Percentiles rank a stretch among this genome's conserved stretches.
Conservation (phyloP, 805 yeast species). For the Danielia oregonensis region DNA sequence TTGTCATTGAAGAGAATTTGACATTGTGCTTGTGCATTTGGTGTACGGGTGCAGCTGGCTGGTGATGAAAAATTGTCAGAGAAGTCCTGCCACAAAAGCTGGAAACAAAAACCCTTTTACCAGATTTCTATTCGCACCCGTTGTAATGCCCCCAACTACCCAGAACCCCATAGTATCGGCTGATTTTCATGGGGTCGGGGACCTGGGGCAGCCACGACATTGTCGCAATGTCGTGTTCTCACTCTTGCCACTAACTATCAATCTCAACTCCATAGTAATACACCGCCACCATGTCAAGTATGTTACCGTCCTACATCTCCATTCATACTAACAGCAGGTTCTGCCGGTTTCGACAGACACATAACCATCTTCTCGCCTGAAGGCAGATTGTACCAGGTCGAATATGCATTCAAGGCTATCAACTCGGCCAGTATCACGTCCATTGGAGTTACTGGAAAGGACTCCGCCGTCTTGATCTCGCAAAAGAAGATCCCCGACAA, state of each 20-base stretch:
- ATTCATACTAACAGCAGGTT: slow-evolving; percentile 47
- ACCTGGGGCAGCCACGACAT: slow-evolving; percentile 3
- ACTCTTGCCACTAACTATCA: slow-evolving; percentile 5
- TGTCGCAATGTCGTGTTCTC: slow-evolving; percentile 1
- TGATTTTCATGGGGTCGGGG: too few relatives aligned
- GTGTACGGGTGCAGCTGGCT: slow-evolving; percentile 4
- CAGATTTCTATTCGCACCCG: too few relatives aligned
- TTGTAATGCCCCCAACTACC: too few relatives aligned
- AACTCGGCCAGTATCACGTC: slow-evolving; percentile 89
- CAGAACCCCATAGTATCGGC: too few relatives aligned
- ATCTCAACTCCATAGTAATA: not conserved
- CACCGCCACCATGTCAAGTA: slow-evolving; percentile 14
- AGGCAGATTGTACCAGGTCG: slow-evolving; percentile 96
- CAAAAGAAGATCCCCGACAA: slow-evolving; percentile 97
- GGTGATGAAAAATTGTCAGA: too few relatives aligned
- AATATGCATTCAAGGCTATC: slow-evolving; percentile 96
- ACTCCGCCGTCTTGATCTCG: slow-evolving; percentile 81
- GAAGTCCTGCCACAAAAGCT: too few relatives aligned
- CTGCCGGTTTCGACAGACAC: slow-evolving; percentile 98
- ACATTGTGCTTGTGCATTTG: too few relatives aligned
- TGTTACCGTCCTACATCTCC: slow-evolving; percentile 3
- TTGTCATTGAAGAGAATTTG: not conserved
- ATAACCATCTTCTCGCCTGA: slow-evolving; percentile 98
- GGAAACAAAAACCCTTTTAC: too few relatives aligned
- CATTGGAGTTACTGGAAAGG: slow-evolving; percentile 81